Evolutionary conservation across 2,329 filamentous ascomycete species (phyloP), one percentile per base, ranked within the genome.

Genomic region (Pezicula radicicola): DNA sequence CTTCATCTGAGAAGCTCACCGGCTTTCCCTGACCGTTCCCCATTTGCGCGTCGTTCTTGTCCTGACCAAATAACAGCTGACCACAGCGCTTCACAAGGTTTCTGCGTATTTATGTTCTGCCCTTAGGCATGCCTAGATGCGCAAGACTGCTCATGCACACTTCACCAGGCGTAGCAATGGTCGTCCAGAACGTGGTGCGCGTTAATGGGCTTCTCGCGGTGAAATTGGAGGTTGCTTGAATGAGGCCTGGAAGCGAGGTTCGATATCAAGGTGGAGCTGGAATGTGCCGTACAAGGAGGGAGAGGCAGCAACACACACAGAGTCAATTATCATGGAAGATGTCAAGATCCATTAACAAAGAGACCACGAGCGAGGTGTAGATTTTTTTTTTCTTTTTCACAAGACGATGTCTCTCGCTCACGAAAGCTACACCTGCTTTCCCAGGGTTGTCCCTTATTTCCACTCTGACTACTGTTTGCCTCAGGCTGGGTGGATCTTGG

Each of bases 11-110:
- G 74, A 92, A 87, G 70, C 91, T 87, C 75, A 96, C 84, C 72
- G 89, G 90, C 73, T 97, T 97, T 73, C 92, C 92, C 74, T 93
- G 91, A 69, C 87, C 88, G 76, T 97, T 97, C 70, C 93, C 93
- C 93, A 97, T 97, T 60, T 54, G 50, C 53, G 56, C 57, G 49
- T 33, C 16, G 41, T 18, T 51, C 16, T 15, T n/a, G 19, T 36
- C 33, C 28, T 13, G 19, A 36, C n/a, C 16, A 5, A n/a, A 25
- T n/a, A 39, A 39, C 10, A 36, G 30, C 30, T 13, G 30, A 36
- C 16, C 16, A 35, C 18, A 21, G 16, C 12, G 28, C n/a, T 25
- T 21, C 19, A 12, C 15, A 44, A 30, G 42, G 48, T 44, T 52
- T 27, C 52, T 35, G 39, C 49, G 45, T 19, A 44, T 45, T 37